phyloP scores from a whole-genome alignment of 202 grass and related monocot genomes.

The Musa balbisiana region DNA sequence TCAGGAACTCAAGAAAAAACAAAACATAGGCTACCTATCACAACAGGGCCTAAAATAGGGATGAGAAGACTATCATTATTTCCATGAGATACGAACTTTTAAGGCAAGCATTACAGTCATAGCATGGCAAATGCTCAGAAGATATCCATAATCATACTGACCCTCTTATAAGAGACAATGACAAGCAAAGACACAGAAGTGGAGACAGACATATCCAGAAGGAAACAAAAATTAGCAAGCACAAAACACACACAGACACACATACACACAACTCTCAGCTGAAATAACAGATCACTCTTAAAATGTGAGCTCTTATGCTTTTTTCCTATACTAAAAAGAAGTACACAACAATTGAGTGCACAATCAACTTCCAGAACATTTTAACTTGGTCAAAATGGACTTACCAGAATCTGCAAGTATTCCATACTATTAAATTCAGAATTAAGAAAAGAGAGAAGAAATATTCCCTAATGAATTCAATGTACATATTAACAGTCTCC shows the following conservation, averaged over 20 bases:
- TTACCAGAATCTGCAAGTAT: background rate
- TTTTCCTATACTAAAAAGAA: background rate
- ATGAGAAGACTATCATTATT: background rate
- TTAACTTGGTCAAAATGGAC: background rate
- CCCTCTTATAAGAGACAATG: background rate
- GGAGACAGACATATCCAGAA: background rate
- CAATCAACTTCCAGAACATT: background rate
- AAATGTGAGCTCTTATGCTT: background rate
- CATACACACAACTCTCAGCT: background rate
- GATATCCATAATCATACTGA: background rate
- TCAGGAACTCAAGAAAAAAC: background rate
- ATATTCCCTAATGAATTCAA: too few species aligned
- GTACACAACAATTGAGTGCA: background rate
- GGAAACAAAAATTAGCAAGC: background rate
- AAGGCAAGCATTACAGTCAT: background rate
- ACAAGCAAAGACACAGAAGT: background rate
- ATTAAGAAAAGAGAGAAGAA: background rate
- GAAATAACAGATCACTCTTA: background rate
- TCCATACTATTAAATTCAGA: background rate
- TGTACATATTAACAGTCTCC: too few species aligned
- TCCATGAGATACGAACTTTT: background rate
- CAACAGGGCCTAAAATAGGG: background rate
- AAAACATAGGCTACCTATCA: background rate
- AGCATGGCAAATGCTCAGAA: background rate
- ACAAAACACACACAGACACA: background rate